Base-by-base conservation (phyloP, 2,329 filamentous ascomycete species). In the Pseudovirgaria hyperparasitica region DNA sequence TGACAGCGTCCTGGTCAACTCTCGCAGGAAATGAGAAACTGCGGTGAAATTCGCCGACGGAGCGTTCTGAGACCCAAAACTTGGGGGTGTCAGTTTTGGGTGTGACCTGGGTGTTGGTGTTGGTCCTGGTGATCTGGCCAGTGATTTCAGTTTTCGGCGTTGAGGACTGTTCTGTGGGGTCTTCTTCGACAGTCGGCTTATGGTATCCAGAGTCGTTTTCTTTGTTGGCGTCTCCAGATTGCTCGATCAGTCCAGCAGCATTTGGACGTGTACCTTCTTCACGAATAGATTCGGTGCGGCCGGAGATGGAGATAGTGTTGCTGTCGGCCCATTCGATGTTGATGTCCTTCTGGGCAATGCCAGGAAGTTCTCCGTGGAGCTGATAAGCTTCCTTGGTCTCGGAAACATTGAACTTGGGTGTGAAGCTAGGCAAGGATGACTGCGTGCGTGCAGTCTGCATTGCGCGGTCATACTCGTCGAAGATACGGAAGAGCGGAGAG, bases 301-400 rank as follows among this genome's bases (percentile, higher is more conserved):
- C 82, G 31, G 70, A 71, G 49, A 90, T 63, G 36, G 72, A 65
- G 22, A 87, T 59, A 10, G 78, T 85, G 57, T 81, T 75, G 22
- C 67, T 62, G 48, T 87, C 80, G 32, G 72, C 75, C 63, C 86
- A 87, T 47, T 87, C 80, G 47, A 87, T 79, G 48, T 67, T 62
- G 45, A 90, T 62, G 44, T 85, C 63, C 41, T 81, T 72, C 57
- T 82, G 79, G 36, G 70, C 68, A 41, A 86, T 63, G 29, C 82
- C 82, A 0, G 81, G 76, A 5, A 87, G 70, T 54, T 87, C 81
- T 43, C 81, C 82, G 42, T 86, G 72, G 12, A 87, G 74, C 55
- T 87, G 76, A 48, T 84, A 87, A 36, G 61, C 51, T 5, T 71
- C 56, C 34, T 67, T 66, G 9, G 67, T 70, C 59, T 90, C 82